A percentile compares a stretch with the other conserved stretches of the same genome.
phyloP scores from a whole-genome alignment of 2,329 filamentous ascomycete genomes.

The Paracoccidioides lutzii region DNA sequence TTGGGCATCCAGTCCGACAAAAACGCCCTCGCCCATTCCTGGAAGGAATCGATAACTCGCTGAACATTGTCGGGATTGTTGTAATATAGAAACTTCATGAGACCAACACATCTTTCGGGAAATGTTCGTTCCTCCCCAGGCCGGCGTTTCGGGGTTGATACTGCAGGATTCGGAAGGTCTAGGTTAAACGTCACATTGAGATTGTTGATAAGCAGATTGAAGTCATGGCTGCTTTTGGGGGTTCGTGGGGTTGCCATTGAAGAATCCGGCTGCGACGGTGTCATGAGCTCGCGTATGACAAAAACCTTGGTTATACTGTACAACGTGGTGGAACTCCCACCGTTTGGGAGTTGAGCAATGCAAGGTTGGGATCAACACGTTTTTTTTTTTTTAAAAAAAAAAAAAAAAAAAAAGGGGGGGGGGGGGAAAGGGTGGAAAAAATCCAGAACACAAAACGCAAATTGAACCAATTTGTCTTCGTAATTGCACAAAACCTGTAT shows the following conservation, averaged over 20 bases:
- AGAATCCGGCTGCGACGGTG: neutral
- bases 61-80: slow-evolving; percentile 16
- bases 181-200: slow-evolving; percentile 26
- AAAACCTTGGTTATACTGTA: no score
- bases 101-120: slow-evolving; percentile 17
- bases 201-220: slow-evolving; percentile 18
- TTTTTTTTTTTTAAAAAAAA: no score
- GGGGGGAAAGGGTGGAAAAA: neutral
- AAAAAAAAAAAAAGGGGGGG: neutral
- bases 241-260: slow-evolving; percentile 1
- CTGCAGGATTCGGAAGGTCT: slow-evolving; percentile 19
- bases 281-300: neutral
- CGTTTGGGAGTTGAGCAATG: neutral
- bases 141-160: slow-evolving; percentile 12
- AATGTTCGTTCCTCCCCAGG: slow-evolving; percentile 10
- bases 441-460: neutral
- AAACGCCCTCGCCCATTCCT: slow-evolving; percentile 18
- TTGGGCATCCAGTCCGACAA: slow-evolving; percentile 16
- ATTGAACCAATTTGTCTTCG: neutral
- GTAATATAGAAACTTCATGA: slow-evolving; percentile 22
- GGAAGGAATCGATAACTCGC: slow-evolving; percentile 19
- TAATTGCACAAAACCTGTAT: neutral
- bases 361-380: neutral
- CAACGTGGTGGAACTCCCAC: neutral
- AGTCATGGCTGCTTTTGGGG: slow-evolving; percentile 13